A percentile compares a stretch with the other conserved stretches of the same genome.
phyloP scores from a whole-genome alignment of 179 eudicot genomes.

The Kewa caespitosa region DNA sequence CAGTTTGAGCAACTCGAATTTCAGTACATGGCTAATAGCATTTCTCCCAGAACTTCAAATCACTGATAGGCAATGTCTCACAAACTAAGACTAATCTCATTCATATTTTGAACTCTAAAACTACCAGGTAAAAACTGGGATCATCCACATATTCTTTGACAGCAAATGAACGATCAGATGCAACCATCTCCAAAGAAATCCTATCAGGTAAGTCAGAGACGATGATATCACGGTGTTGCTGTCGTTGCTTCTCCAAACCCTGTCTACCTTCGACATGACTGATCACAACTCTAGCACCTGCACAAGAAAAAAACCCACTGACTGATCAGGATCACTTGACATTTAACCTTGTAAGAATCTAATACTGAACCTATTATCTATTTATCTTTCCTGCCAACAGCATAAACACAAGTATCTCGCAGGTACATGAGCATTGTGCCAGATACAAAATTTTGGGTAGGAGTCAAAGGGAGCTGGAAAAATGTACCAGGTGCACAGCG shows the following conservation, averaged over 20 bases:
- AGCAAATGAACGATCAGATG: constrained; percentile 42
- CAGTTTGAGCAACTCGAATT: not conserved
- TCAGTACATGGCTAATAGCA: not conserved
- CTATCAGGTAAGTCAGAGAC: constrained; percentile 66
- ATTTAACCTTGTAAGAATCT: not conserved
- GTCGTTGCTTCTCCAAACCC: constrained; percentile 50
- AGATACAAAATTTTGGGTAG: not conserved
- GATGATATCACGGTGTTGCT: constrained; percentile 55
- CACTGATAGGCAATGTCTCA: constrained; percentile 11
- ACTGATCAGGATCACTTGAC: not conserved
- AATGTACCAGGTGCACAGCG: constrained; percentile 71
- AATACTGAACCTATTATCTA: no score
- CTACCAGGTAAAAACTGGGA: constrained; percentile 59
- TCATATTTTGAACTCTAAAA: constrained; percentile 43
- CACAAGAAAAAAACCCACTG: constrained; percentile 18
- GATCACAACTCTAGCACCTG: constrained; percentile 90
- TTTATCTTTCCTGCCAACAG: not conserved
- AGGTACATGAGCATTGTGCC: not conserved
- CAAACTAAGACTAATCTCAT: not conserved
- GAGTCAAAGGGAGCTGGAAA: constrained; percentile 2
- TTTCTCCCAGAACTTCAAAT: not conserved
- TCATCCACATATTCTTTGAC: constrained; percentile 56
- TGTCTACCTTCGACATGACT: constrained; percentile 80
- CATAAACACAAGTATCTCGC: not conserved
- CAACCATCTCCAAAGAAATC: constrained; percentile 48